phyloP scores from a whole-genome alignment of 2,329 filamentous ascomycete species.

The Shiraia bambusicola region DNA sequence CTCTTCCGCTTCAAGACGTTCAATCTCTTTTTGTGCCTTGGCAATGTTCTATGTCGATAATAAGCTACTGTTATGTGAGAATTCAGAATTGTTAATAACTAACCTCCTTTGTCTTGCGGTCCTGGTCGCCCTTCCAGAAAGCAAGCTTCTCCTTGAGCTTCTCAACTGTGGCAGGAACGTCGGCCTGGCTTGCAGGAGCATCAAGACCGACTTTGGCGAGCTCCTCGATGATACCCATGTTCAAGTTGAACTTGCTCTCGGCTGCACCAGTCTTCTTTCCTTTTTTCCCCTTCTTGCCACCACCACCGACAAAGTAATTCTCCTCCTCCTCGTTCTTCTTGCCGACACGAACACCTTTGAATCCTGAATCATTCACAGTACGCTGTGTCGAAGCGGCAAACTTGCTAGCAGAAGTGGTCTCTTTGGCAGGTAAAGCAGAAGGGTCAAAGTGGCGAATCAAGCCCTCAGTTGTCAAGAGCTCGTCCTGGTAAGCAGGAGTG shows the following conservation, averaged over 20 bases:
- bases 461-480: conserved; percentile 85
- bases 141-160: conserved; percentile 91
- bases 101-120: conserved; percentile 86
- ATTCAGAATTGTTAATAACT: conserved; percentile 40
- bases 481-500: conserved; percentile 85
- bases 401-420: conserved; percentile 62
- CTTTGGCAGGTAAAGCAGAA: conserved; percentile 62
- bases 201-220: conserved; percentile 81
- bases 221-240: conserved; percentile 88
- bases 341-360: conserved; percentile 81
- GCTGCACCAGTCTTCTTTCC: conserved; percentile 66
- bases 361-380: conserved; percentile 77
- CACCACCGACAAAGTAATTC: conserved; percentile 73
- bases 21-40: conserved; percentile 94
- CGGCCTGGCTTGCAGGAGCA: conserved; percentile 80
- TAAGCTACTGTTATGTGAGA: conserved; percentile 13
- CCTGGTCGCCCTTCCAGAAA: conserved; percentile 89
- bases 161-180: conserved; percentile 77
- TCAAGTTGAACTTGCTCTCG: conserved; percentile 73
- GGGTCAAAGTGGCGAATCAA: conserved; percentile 92
- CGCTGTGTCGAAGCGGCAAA: conserved; percentile 74
- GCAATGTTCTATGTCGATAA: conserved; percentile 73
- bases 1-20: conserved; percentile 75
- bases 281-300: conserved; percentile 86
- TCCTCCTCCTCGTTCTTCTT: conserved; percentile 89